Percentiles rank a stretch among this genome's conserved stretches.
phyloP scores from a whole-genome alignment of 106 monocot species.

The Phalaenopsis equestris region DNA sequence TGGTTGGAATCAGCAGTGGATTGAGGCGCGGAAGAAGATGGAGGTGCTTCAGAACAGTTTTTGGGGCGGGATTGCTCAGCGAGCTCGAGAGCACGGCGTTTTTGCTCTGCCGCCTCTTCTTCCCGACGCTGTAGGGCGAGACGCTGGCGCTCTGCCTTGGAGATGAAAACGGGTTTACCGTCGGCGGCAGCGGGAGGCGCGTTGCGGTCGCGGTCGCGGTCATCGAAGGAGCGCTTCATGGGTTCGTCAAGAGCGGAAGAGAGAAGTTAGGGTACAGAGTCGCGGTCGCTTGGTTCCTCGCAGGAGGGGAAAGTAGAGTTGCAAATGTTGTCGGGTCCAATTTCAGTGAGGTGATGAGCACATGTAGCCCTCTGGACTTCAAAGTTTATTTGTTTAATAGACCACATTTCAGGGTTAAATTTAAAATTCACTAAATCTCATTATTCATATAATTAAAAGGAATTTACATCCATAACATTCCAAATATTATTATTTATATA shows the following conservation, averaged over 20 bases:
- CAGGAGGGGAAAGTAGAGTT: constrained; percentile 14
- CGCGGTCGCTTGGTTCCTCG: constrained; percentile 19
- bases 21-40: constrained; percentile 4
- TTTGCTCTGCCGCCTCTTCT: constrained; percentile 47
- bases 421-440: too few species aligned
- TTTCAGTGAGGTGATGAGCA: background rate
- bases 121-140: constrained; percentile 84
- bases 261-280: background rate
- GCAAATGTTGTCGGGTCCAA: background rate
- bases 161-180: constrained; percentile 71
- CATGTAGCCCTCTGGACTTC: too few species aligned
- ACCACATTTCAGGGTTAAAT: too few species aligned
- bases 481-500: too few species aligned
- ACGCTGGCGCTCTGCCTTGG: constrained; percentile 76
- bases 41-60: constrained; percentile 10
- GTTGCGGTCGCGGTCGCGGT: constrained; percentile 13
- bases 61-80: constrained; percentile 18
- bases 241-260: background rate
- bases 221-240: constrained; percentile 57
- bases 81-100: constrained; percentile 43
- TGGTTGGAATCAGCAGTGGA: background rate
- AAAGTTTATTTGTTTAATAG: too few species aligned
- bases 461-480: too few species aligned
- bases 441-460: too few species aligned
- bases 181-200: constrained; percentile 10